Evolutionary conservation across 2,329 filamentous ascomycete species (phyloP).

Genomic region (Fusarium abutilonis): DNA sequence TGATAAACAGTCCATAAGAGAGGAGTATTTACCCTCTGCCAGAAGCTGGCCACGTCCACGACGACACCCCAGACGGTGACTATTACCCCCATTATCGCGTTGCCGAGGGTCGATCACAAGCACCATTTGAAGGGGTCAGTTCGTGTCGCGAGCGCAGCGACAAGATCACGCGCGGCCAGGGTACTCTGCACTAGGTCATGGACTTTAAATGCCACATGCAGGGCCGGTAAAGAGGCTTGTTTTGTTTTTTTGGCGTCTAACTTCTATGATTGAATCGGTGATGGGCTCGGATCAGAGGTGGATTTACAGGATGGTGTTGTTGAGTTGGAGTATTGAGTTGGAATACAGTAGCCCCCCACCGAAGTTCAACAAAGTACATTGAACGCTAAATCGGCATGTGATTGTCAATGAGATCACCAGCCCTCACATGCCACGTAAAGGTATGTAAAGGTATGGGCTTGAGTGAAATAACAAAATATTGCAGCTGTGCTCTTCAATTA

Average conservation of each 20-base stretch:
- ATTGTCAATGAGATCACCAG: slow-evolving; percentile 45
- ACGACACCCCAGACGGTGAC: slow-evolving; percentile 66
- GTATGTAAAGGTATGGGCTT: neutral
- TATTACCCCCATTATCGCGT: slow-evolving; percentile 55
- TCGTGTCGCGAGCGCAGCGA: slow-evolving; percentile 22
- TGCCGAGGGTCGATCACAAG: slow-evolving; percentile 50
- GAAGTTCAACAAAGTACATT: slow-evolving; percentile 34
- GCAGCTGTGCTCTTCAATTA: no score
- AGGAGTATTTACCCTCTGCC: slow-evolving; percentile 64
- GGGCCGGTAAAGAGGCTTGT: slow-evolving; percentile 8
- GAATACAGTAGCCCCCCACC: slow-evolving; percentile 36
- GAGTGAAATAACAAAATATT: neutral
- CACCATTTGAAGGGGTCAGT: slow-evolving; percentile 40
- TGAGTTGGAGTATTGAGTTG: no score
- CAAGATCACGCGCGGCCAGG: slow-evolving; percentile 27
- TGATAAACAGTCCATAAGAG: neutral
- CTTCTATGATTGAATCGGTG: neutral
- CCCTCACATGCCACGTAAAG: slow-evolving; percentile 15
- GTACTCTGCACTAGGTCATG: slow-evolving; percentile 36
- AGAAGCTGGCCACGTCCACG: slow-evolving; percentile 69
- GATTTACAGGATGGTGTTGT: slow-evolving; percentile 35
- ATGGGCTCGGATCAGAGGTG: neutral
- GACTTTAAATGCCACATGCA: slow-evolving; percentile 23
- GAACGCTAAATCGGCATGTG: slow-evolving; percentile 45
- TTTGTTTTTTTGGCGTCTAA: slow-evolving; percentile 1